phyloP scores from a whole-genome alignment of 2,329 filamentous ascomycete genomes.

The Gremmenia infestans region DNA sequence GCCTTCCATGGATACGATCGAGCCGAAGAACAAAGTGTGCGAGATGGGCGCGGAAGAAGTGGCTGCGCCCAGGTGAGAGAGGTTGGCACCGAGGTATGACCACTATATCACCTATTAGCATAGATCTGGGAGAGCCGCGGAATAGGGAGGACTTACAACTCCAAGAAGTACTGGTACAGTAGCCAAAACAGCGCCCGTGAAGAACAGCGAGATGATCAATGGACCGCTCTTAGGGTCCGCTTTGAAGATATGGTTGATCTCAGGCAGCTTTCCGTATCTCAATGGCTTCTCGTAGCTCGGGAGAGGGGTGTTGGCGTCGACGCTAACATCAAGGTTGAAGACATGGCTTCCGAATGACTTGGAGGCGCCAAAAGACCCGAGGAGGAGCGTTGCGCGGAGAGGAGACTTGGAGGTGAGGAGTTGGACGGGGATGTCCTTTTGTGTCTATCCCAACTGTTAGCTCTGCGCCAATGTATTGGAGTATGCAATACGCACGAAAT shows the following conservation, averaged over 20 bases:
- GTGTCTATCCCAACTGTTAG: conserved; percentile 52
- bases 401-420: conserved; percentile 64
- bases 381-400: conserved; percentile 73
- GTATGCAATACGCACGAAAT: conserved; percentile 60
- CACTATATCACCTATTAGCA: conserved; percentile 50
- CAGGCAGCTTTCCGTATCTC: conserved; percentile 76
- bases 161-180: conserved; percentile 70
- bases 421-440: conserved; percentile 83
- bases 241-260: conserved; percentile 91
- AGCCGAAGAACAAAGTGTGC: conserved; percentile 80
- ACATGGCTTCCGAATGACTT: conserved; percentile 61
- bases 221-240: conserved; percentile 75
- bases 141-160: conserved; percentile 48
- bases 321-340: conserved; percentile 67
- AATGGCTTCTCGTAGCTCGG: conserved; percentile 61
- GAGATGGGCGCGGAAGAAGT: conserved; percentile 71
- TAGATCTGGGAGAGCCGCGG: background rate
- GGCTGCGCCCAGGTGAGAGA: conserved; percentile 71
- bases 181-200: conserved; percentile 66
- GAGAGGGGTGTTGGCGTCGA: conserved; percentile 56
- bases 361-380: conserved; percentile 80
- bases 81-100: conserved; percentile 76
- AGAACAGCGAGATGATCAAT: conserved; percentile 71
- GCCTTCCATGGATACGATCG: conserved; percentile 79
- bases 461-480: background rate